Base-by-base conservation (phyloP, 2,329 filamentous ascomycete species). In the Cercospora janseana region DNA sequence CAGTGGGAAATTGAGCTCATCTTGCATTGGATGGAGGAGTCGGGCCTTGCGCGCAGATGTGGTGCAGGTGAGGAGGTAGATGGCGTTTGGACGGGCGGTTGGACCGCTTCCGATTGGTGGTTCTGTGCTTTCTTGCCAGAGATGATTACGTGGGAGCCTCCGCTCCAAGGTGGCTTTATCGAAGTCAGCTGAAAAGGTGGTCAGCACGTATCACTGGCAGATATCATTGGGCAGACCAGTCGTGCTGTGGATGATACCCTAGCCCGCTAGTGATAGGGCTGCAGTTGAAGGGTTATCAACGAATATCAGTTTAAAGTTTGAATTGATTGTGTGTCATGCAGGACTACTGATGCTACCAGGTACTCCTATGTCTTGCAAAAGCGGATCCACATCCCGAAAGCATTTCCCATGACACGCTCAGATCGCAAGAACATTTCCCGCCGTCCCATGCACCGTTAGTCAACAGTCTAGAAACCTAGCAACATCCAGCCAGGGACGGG, bases 41-140 rank as follows among this genome's bases (percentile, higher is more conserved):
- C 78, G 2, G 82, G 80, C 0, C 60, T 85, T 1, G 61, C 84
- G 6, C 67, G 69, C 49, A 66, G 69, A 44, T 67, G 74, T 27
- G 65, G 72, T 13, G 61, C 48, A 61, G 38, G 70, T 68, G 38
- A 63, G 68, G 42, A 76, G 21, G 49, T 47, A 4, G 40, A 62
- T 32, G 62, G 59, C 8, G 28, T 60, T 16, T 65, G 62, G 59
- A 62, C 58, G 38, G 64, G 65, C 18, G 65, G 65, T 0, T 75
- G 72, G 44, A 74, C 67, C 4, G 75, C 79, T 3, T 72, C 70
- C 18, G 82, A 85, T 64, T 86, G 82, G 83, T 87, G 84, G 84
- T 87, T 83, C 80, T 64, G 83, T 44, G 74, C 77, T 18, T 63
- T 67, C 47, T 45, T 49, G 38, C 55, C 60, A 8, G 61, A 63